These are phyloP conservation scores for Kodamaea fungicola DNA, from an alignment of 1,139 yeast species.

Conservation along the genomic window DNA sequence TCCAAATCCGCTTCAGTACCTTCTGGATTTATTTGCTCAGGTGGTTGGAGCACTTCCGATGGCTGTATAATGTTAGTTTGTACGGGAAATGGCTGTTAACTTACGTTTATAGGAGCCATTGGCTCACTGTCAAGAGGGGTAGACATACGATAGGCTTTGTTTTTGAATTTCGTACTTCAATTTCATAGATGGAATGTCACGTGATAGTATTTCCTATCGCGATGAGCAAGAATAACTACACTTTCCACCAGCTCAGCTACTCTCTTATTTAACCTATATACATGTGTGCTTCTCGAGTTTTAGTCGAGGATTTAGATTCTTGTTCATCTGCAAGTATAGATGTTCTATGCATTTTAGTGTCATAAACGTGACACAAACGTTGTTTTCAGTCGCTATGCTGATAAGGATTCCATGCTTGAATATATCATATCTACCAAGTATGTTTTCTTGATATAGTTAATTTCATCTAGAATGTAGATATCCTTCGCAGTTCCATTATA, in stretches of 20 bases:
- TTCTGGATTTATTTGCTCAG: conserved; percentile 13
- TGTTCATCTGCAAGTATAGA: no score
- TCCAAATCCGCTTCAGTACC: conserved; percentile 8
- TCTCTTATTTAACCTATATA: no score
- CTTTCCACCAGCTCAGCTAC: no score
- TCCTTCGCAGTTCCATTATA: conserved; percentile 5
- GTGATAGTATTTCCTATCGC: background rate
- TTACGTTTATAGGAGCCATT: conserved; percentile 7
- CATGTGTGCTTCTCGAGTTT: background rate
- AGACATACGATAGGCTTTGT: conserved; percentile 3
- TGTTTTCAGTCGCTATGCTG: no score
- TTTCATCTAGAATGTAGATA: conserved; percentile 15
- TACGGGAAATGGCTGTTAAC: conserved; percentile 1
- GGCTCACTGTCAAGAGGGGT: conserved; percentile 5
- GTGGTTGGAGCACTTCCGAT: conserved; percentile 14
- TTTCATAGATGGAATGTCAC: no score
- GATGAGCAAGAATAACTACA: no score
- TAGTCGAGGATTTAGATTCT: no score
- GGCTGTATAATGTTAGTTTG: conserved; percentile 13
- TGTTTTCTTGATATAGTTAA: conserved; percentile 21
- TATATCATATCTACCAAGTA: conserved; percentile 19
- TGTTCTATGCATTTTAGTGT: no score
- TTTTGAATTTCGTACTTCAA: background rate
- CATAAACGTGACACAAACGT: no score
- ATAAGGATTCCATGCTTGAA: background rate